phyloP scores from a whole-genome alignment of 2,329 filamentous ascomycete species.

The Cercospora zeina region DNA sequence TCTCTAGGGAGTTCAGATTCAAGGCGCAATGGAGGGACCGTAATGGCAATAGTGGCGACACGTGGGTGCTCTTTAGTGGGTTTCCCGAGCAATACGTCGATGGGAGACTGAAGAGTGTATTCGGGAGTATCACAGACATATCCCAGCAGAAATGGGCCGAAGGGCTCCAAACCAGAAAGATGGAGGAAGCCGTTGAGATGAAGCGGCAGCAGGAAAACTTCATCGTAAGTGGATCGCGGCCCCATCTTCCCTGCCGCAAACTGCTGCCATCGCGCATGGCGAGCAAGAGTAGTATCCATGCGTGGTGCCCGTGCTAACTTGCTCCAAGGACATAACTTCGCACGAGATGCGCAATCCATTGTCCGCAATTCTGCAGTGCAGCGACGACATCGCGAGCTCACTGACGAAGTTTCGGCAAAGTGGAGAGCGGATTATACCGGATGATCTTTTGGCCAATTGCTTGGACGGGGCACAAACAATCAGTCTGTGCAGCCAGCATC shows the following conservation, averaged over 20 bases:
- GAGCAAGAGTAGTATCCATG: neutral
- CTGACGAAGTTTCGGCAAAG: conserved; percentile 49
- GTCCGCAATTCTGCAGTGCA: conserved; percentile 72
- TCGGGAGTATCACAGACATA: conserved; percentile 82
- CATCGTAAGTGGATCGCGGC: conserved; percentile 10
- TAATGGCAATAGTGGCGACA: conserved; percentile 62
- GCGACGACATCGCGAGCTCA: conserved; percentile 67
- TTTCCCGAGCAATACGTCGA: conserved; percentile 68
- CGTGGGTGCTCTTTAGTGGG: conserved; percentile 75
- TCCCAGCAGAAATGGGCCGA: conserved; percentile 84
- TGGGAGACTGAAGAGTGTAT: conserved; percentile 70
- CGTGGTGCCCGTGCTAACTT: neutral
- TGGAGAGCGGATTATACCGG: conserved; percentile 40
- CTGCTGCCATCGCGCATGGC: neutral
- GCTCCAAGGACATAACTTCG: conserved; percentile 40
- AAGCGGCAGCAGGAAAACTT: conserved; percentile 66
- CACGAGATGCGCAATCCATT: conserved; percentile 66
- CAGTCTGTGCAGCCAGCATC: conserved; percentile 73
- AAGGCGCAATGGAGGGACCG: conserved; percentile 64
- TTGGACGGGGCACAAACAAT: conserved; percentile 77
- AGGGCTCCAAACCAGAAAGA: conserved; percentile 72
- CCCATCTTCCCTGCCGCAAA: too few relatives aligned
- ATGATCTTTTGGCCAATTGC: conserved; percentile 58
- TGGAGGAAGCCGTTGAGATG: conserved; percentile 77
- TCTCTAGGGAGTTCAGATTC: conserved; percentile 74